Evolutionary conservation across 371 early-diverging fungal species (phyloP).

Genomic region (Apophysomyces sp.): DNA sequence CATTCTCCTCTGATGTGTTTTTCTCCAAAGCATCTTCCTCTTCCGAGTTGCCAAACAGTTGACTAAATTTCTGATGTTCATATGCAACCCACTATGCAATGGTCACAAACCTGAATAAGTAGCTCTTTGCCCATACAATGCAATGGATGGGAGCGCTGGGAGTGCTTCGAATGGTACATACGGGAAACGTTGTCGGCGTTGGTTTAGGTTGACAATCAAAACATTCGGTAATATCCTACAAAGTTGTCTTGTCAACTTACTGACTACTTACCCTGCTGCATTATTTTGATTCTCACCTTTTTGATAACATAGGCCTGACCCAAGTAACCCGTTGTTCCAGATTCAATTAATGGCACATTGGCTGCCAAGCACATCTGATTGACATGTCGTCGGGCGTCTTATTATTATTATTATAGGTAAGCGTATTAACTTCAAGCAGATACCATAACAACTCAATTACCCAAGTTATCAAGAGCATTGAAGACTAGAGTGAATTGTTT

Average conservation of each 20-base stretch:
- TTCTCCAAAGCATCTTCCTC: constrained; percentile 63
- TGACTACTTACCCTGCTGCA: background rate
- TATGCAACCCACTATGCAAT: background rate
- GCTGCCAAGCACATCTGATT: constrained; percentile 95
- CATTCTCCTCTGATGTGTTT: constrained; percentile 58
- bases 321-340: constrained; percentile 95
- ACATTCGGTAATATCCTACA: constrained; percentile 79
- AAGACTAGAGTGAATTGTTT: constrained; percentile 90
- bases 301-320: constrained; percentile 96
- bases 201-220: constrained; percentile 97
- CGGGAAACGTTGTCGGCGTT: constrained; percentile 86
- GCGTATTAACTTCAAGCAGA: background rate
- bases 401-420: background rate
- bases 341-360: constrained; percentile 91
- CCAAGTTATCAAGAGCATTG: constrained; percentile 98
- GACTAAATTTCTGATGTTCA: constrained; percentile 32
- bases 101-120: constrained; percentile 68
- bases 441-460: constrained; percentile 33
- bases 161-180: constrained; percentile 98
- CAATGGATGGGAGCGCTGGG: constrained; percentile 98
- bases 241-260: background rate
- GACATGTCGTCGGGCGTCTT: constrained; percentile 94
- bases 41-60: constrained; percentile 82
- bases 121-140: constrained; percentile 99
- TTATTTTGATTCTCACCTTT: constrained; percentile 36